Evolutionary conservation across 495 filamentous ascomycete genomes (phyloP), one percentile per base, ranked within the genome.

Genomic region (Xylaria intraflava): DNA sequence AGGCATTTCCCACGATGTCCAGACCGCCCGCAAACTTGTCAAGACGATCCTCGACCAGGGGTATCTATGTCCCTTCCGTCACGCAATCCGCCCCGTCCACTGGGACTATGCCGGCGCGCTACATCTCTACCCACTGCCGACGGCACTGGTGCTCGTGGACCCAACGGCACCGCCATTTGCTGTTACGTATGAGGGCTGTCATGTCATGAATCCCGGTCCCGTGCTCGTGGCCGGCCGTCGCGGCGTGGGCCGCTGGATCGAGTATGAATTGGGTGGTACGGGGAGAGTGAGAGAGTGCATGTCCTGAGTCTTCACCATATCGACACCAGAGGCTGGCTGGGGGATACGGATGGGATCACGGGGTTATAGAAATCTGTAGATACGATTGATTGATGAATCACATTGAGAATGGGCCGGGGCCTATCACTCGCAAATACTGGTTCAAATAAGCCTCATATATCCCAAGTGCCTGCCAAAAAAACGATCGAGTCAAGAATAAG

Each of bases 41-140:
- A 95, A 94, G 64, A 95, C 94, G 0, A 64, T 98, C 26, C 76
- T 98, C n/a, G 91, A 96, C 60, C 93, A 98, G 67, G 89, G 88
- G 4, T 85, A 87, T 33, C 72, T 98, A 6, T 84, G 87, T 0
- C 93, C 93, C 0, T 98, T 96, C 69, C 85, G 87, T 0, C 76
- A 88, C 24, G 72, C 80, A 1, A 72, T 77, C 23, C 79, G 93
- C 2, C 93, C 93, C 1, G 78, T 95, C 10, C 77, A 93, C 47
- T 96, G 93, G 93, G 90, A 96, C 68, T 87, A 86, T 69, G 82
- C 83, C 0, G 52, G 66, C 5, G 74, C 87, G 11, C 64, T 96
- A 43, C 80, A 85, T 43, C 74, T 98, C 12, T 97, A 96, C 64
- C 93, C 93, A 10, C 67, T 97, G 35, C 93, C 93, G 5, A 92